Evolutionary conservation across 306 rosid species (phyloP), one percentile per base, ranked within the genome.

Genomic region (Acacia acuminata): DNA sequence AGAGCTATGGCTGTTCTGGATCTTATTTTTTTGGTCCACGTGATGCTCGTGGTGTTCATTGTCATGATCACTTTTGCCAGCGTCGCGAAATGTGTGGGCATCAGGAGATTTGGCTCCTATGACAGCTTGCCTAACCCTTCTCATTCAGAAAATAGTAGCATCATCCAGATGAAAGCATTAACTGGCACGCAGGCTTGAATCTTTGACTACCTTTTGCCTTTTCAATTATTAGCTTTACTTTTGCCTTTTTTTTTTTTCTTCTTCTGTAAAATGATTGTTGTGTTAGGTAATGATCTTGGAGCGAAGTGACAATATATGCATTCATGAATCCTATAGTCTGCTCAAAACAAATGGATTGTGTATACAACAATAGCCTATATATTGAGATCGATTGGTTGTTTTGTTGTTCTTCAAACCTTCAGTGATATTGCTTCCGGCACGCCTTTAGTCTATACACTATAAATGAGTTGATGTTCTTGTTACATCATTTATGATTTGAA

Each of bases 151-250:
- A 67, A 80, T 14, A 89, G 79, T 48, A 53, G 58, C 75, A 92
- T 85, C 73, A 91, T 96, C 74, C 99, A 94, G 94, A 87, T 96
- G 99, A 96, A 96, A 86, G 89, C 98, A 43, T 77, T 96, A 84
- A 72, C 94, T 25, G 99, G 99, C 65, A 94, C 92, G 16, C 98
- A 96, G 89, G 99, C 98, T 82, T 96, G 90, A 93, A 38, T 76
- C 77, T 78, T 51, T 77, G 32, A 9, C 63, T 53, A 19, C 12
- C 20, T 64, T 19, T 25, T 72, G 38, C 32, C 77, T 34, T 16
- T 68, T 32, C 12, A 72, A 55, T 15, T 60, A 19, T 38, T 58
- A 19, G 30, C 32, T 63, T 66, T 45, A 9, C 9, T 30, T 73
- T 36, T 24, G 24, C 10, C 3, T 77, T 27, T 1, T 75, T 48